These are phyloP conservation scores for Theobroma grandiflorum DNA, from an alignment of 441 rosid species.

Conservation along the genomic window DNA sequence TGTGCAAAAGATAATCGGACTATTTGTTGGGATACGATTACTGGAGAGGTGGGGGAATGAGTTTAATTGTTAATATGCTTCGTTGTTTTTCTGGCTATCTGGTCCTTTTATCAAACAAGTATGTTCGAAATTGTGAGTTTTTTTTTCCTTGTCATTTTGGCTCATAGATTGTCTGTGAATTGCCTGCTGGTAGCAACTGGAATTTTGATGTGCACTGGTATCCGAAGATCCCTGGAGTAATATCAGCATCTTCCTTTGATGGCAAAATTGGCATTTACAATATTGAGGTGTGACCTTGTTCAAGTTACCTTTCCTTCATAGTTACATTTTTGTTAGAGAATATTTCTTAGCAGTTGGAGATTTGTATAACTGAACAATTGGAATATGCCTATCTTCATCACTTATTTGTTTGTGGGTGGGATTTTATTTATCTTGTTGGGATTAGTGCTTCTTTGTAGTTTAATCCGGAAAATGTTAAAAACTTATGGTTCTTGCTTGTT, in stretches of 20 bases:
- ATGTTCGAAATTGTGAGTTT: conserved; percentile 26
- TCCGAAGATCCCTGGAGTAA: conserved; percentile 94
- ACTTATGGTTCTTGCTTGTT: not conserved
- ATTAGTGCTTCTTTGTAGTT: not conserved
- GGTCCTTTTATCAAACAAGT: not conserved
- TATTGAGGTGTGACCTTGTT: conserved; percentile 69
- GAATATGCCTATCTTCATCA: not conserved
- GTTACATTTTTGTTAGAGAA: not conserved
- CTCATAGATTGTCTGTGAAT: conserved; percentile 84
- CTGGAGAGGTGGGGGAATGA: conserved; percentile 73
- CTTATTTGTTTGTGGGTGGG: not conserved
- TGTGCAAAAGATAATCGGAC: conserved; percentile 99
- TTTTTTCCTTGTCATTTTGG: not conserved
- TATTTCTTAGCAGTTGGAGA: not conserved
- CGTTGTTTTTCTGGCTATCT: conserved; percentile 1
- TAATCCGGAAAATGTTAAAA: not conserved
- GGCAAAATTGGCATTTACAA: conserved; percentile 95
- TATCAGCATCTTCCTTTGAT: conserved; percentile 98
- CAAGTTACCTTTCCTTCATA: conserved; percentile 9
- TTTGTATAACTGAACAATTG: not conserved
- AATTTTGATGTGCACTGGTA: conserved; percentile 99
- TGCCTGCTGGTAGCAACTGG: conserved; percentile 98
- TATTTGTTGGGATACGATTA: conserved; percentile 95
- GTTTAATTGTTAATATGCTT: conserved; percentile 18
- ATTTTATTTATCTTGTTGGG: not conserved